Percentiles rank a stretch among this genome's conserved stretches.
Conservation (phyloP, 1,284 basidiomycete species). For the Heterobasidion annosum region DNA sequence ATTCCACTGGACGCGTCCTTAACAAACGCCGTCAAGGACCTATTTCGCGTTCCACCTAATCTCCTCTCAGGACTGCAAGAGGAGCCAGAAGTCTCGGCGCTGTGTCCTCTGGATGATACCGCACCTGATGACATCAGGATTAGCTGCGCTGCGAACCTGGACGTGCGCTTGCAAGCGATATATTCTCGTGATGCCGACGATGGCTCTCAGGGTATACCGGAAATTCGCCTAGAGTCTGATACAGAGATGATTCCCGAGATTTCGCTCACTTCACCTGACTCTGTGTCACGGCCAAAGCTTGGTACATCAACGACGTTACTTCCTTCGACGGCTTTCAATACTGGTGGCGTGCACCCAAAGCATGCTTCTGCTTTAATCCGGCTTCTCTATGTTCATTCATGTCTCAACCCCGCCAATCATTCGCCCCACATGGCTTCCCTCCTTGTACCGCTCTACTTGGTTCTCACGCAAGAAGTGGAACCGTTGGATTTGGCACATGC, state of each 20-base stretch:
- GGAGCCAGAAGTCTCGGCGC: slow-evolving; percentile 33
- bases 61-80: slow-evolving; percentile 43
- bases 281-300: slow-evolving; percentile 14
- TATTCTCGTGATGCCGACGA: slow-evolving; percentile 19
- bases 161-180: slow-evolving; percentile 41
- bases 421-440: slow-evolving; percentile 61
- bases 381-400: slow-evolving; percentile 60
- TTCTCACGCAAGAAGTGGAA: slow-evolving; percentile 52
- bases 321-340: slow-evolving; percentile 34
- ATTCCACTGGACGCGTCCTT: slow-evolving; percentile 39
- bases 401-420: slow-evolving; percentile 63
- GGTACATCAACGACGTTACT: slow-evolving; percentile 39
- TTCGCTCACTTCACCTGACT: slow-evolving; percentile 20
- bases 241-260: slow-evolving; percentile 29
- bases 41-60: slow-evolving; percentile 44
- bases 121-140: slow-evolving; percentile 41
- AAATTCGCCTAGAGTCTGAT: slow-evolving; percentile 10
- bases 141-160: slow-evolving; percentile 39
- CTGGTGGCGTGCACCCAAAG: slow-evolving; percentile 40
- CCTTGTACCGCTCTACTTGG: slow-evolving; percentile 59
- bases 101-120: slow-evolving; percentile 47
- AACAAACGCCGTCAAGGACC: slow-evolving; percentile 41
- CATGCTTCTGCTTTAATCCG: slow-evolving; percentile 64
- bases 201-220: slow-evolving; percentile 3
- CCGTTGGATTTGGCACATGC: slow-evolving; percentile 52